Evolutionary conservation across 345 rosid genomes (phyloP).

Genomic region (Cochlearia excelsa): DNA sequence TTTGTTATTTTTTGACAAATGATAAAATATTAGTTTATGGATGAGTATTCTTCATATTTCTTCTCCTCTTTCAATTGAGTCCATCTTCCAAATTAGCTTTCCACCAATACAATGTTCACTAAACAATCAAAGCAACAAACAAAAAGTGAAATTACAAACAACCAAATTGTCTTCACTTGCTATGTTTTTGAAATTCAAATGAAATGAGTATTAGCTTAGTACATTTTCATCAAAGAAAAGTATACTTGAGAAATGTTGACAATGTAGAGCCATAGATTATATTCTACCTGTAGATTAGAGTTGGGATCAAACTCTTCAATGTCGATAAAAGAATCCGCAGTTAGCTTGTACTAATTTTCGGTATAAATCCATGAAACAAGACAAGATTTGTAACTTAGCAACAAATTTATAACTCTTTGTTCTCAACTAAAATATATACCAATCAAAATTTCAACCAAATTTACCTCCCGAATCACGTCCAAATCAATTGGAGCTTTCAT

Average conservation of each 20-base stretch:
- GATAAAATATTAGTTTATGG: no score
- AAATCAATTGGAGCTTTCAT: slow-evolving; percentile 1
- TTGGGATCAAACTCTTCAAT: background rate
- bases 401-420: background rate
- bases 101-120: background rate
- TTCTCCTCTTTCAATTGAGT: background rate
- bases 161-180: background rate
- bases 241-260: slow-evolving; percentile 1
- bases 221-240: background rate
- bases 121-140: background rate
- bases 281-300: background rate
- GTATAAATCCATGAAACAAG: background rate
- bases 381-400: background rate
- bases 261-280: background rate
- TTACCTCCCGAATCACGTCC: background rate
- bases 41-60: background rate
- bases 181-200: background rate
- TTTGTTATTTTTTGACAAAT: no score
- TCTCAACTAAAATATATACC: background rate
- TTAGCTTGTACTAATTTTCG: background rate
- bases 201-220: no score
- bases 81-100: background rate
- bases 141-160: slow-evolving; percentile 2
- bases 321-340: background rate
- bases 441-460: background rate